Base-by-base conservation (phyloP, 805 yeast genomes). In the Wickerhamiella bombiphila region DNA sequence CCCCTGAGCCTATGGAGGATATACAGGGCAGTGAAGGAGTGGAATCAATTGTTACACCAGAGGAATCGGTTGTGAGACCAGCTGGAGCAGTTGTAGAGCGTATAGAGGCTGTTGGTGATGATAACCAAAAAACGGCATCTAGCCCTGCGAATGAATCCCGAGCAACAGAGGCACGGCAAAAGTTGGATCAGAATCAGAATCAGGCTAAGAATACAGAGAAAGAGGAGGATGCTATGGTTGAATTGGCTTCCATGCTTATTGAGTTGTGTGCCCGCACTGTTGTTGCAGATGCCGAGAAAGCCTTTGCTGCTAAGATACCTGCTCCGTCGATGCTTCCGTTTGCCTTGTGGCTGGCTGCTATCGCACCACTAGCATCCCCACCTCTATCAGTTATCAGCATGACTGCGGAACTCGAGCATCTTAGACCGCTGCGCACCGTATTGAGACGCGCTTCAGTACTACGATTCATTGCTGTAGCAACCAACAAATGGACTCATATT, bases 391-490 rank as follows among this genome's bases (percentile, higher is more conserved):
- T 9, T 24, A 24, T 24, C 9, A n/a, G n/a, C n/a, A n/a, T 28
- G 30, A 28, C 30, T n/a, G 30, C 17, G 7, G 15, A 14, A n/a
- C n/a, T 30, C 22, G 16, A 17, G 13, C 22, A n/a, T 35, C 43
- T 49, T 9, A 39, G 39, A 5, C 37, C 42, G 5, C 47, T 52
- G 2, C 46, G 51, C 8, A 52, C 48, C n/a, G 43, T 54, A 3
- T 58, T 57, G 29, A 56, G 63, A 22, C 63, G 73, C 41, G 56
- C 73, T n/a, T 70, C 72, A 0, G 72, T 72, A 44, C 59, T 80
- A 29, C 72, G 80, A 40, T 53, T 67, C 11, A 42, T 76, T 4
- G 60, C 80, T 0, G 46, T 80, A 24, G 40, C 74, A 4, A 60
- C 68, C 18, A 81, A 81, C 57, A 74, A 74, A 49, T 72, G 74